phyloP scores from a whole-genome alignment of 805 yeast genomes.

The Saccharomyces paradoxus region DNA sequence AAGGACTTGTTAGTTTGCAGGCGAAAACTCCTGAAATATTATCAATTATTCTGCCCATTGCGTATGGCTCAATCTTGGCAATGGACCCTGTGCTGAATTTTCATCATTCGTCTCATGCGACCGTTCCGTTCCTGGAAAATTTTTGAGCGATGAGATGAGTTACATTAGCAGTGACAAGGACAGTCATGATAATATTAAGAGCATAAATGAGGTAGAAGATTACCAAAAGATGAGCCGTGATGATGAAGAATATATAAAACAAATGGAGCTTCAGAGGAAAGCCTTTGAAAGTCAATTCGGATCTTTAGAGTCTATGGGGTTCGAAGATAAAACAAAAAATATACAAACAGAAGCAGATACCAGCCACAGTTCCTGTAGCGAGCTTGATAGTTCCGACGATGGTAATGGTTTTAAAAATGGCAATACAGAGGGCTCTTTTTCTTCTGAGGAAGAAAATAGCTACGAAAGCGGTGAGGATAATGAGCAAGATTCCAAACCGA shows the following conservation, averaged over 20 bases:
- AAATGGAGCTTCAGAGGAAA: conserved; percentile 45
- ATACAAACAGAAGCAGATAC: conserved; percentile 1
- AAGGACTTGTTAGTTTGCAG: not conserved
- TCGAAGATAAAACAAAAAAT: conserved; percentile 36
- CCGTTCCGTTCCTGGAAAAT: not conserved
- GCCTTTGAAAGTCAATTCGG: conserved; percentile 64
- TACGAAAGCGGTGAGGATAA: conserved; percentile 14
- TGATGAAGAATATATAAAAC: conserved; percentile 17
- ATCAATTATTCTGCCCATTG: not conserved
- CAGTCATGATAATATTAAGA: not conserved
- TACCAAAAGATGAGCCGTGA: not conserved
- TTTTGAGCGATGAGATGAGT: not conserved
- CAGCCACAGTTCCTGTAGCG: not conserved
- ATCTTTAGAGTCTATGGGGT: conserved; percentile 46
- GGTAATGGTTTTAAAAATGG: not conserved
- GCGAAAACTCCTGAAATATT: not conserved
- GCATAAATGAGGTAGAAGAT: not conserved
- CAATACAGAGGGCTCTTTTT: not conserved
- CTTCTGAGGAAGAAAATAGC: conserved; percentile 1
- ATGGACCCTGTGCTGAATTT: not conserved
- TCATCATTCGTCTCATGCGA: not conserved
- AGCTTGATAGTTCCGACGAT: not conserved
- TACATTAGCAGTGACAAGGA: not conserved
- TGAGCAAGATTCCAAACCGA: conserved; percentile 8
- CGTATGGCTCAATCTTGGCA: not conserved